Base-by-base conservation (phyloP, 176 grass and related monocot species). In the Oryza coarctata region DNA sequence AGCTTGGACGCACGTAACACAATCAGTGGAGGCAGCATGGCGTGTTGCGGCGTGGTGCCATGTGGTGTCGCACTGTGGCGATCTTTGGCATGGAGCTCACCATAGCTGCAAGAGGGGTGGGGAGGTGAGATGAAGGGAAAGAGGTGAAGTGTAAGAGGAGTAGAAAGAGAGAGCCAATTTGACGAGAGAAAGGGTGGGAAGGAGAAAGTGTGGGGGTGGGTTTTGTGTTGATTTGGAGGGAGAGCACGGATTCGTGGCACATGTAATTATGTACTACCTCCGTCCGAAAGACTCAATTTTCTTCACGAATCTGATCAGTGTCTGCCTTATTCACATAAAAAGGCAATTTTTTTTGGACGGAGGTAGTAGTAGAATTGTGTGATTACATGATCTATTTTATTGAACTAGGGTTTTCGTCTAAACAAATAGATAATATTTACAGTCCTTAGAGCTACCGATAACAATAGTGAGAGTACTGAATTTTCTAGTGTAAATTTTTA, bases 21-120 rank as follows among this genome's bases (percentile, higher is more conserved):
- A 80, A 49, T 45, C 26, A 58, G 69, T 52, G 80, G 58, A 35
- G 52, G 70, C 17, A 25, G 9, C 71, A 82, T 77, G 80, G 77
- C 79, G 38, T 23, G 63, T 50, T 70, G 79, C 38, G 20, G 9
- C 64, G 14, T 44, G 68, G 33, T 18, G 75, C 22, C 6, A 70
- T 31, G 76, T 9, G 38, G 60, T 49, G 31, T 23, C 22, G 8
- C 22, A 60, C 55, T 3, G 55, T 60, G 55, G 55, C 7, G 55
- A 25, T 70, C 52, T 50, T 52, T 71, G 87, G 74, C 70, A 75
- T 82, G 27, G 78, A 82, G 33, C 29, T 57, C 17, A 1, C 4
- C 32, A 33, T 4, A 1, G 20, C 44, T 60, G n/a, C 20, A 25
- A 22, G 27, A 41, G 39, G 7, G 27, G 31, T 10, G 35, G 68